These are phyloP conservation scores for Botrytis byssoidea DNA, from an alignment of 2,329 filamentous ascomycete genomes.

Conservation along the genomic window DNA sequence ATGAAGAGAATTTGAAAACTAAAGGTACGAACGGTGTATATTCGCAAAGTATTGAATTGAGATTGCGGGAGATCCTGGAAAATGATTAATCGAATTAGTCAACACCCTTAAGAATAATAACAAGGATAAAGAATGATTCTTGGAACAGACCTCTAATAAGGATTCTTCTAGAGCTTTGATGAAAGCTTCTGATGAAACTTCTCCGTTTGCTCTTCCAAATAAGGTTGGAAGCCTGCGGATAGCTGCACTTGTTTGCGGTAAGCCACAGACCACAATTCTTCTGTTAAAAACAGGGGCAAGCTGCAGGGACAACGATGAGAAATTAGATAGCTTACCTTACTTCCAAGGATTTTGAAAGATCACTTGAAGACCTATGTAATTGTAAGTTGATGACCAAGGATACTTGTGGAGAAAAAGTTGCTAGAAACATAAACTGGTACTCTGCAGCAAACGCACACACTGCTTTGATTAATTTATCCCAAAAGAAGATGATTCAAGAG, in stretches of 20 bases:
- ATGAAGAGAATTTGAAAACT: slow-evolving; percentile 8
- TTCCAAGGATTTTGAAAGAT: slow-evolving; percentile 8
- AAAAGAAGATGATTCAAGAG: not conserved
- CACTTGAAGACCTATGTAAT: slow-evolving; percentile 5
- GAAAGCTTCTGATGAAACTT: slow-evolving; percentile 17
- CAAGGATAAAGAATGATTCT: slow-evolving; percentile 10
- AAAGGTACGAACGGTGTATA: slow-evolving; percentile 23
- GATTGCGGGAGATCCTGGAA: not conserved
- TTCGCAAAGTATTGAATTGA: not conserved
- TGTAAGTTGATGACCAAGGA: not conserved
- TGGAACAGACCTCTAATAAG: slow-evolving; percentile 8
- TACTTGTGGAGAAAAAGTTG: not conserved
- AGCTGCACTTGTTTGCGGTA: slow-evolving; percentile 29
- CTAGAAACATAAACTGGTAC: not conserved
- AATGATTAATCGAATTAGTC: slow-evolving; percentile 9
- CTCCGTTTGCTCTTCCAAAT: slow-evolving; percentile 33
- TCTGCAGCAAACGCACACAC: not conserved
- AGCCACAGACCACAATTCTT: slow-evolving; percentile 27
- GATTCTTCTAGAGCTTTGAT: slow-evolving; percentile 20
- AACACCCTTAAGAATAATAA: slow-evolving; percentile 8
- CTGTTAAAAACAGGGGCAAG: slow-evolving; percentile 22
- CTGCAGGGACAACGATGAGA: slow-evolving; percentile 17
- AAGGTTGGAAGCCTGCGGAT: slow-evolving; percentile 25
- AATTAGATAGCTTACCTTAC: not conserved
- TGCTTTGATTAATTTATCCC: not conserved